Evolutionary conservation across 768 basidiomycete genomes (phyloP).

Genomic region (Phaeotremella fagi): DNA sequence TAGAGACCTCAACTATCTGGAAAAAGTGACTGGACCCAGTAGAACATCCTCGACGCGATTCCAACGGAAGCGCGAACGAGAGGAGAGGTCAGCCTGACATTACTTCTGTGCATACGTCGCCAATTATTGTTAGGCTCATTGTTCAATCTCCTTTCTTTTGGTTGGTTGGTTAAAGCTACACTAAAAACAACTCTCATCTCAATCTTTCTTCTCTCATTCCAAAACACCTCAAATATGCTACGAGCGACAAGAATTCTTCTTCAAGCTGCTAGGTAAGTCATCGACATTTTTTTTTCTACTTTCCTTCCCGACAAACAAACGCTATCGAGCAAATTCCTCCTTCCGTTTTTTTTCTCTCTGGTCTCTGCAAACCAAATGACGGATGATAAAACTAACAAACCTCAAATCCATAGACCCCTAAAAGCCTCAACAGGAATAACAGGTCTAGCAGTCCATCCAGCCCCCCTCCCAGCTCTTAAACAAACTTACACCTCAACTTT

Average conservation of each 20-base stretch:
- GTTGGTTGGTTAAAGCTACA: no score
- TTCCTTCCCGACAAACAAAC: constrained; percentile 2
- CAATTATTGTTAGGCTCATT: no score
- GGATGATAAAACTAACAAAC: not conserved
- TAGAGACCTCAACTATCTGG: not conserved
- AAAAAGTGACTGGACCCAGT: no score
- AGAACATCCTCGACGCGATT: not conserved
- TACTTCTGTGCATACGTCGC: no score
- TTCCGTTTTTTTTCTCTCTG: not conserved
- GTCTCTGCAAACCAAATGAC: not conserved
- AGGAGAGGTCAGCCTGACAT: not conserved
- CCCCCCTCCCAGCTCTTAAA: constrained; percentile 73
- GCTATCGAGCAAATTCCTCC: not conserved
- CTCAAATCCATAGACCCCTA: constrained; percentile 40
- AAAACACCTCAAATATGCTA: constrained; percentile 14
- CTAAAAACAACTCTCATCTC: no score
- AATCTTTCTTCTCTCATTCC: not conserved
- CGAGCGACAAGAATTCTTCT: constrained; percentile 23
- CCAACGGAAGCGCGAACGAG: not conserved
- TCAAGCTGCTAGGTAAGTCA: not conserved
- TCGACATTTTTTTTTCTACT: not conserved
- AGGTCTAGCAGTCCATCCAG: constrained; percentile 75
- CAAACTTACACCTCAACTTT: constrained; percentile 76
- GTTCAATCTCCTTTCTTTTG: no score
- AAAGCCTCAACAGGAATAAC: constrained; percentile 82